Evolutionary conservation across 2,329 filamentous ascomycete species (phyloP), one percentile per base, ranked within the genome.

Genomic region (Penicillium vulpinum): DNA sequence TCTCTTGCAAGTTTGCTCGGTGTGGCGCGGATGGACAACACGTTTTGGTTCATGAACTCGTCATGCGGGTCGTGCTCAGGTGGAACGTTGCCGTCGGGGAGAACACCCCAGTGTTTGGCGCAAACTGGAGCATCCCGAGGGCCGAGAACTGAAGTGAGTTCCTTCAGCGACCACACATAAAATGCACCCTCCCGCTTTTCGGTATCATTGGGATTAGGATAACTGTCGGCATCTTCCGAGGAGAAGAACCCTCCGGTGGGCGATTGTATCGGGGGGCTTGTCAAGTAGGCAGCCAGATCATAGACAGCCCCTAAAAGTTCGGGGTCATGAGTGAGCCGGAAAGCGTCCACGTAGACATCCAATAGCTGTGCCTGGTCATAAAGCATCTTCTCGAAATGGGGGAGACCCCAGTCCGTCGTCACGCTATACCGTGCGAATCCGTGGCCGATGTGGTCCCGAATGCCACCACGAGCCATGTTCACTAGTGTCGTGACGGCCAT

Each of bases 381-480:
- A 10, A 97, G 84, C 83, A 97, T 92, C 79, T 97, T 97, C 78
- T 99, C 94, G 67, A 97, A 99, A 72, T 96, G 92, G 11, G 94
- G 94, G 45, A 97, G 79, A 61, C 89, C 90, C 94, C 94, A 99
- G 75, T 97, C 90, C 15, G 86, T 80, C 0, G 93, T 97, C 8
- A 96, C 89, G 15, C 91, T 96, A 71, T 96, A 97, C 50, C 93
- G 85, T 36, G 88, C 85, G 66, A 92, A 91, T 7, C 90, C 90
- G 69, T 89, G 84, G 41, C 90, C 89, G 58, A 93, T 83, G 59
- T 90, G 88, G 67, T 92, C 89, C 60, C 89, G 83, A 51, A 90
- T 86, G 15, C 86, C 88, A 21, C 88, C 87, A 47, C 84, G 82
- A 16, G 85, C 85, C 85, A 97, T 94, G 57, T 86, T 86, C 38